Evolutionary conservation across 129 eudicot species (phyloP).

Genomic region (Mikania micrantha): DNA sequence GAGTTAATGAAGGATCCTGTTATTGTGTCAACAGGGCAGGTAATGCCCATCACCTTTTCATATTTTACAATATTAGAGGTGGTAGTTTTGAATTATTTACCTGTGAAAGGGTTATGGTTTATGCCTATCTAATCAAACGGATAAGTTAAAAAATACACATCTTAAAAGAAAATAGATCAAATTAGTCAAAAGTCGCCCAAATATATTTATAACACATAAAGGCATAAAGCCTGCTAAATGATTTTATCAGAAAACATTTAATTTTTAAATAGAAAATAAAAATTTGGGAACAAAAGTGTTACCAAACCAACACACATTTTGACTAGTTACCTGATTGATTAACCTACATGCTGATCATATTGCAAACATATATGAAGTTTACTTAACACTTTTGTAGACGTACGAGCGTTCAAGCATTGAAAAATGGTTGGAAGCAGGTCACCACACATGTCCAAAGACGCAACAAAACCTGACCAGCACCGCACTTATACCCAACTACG

Average conservation of each 20-base stretch:
- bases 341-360: slow-evolving; percentile 2
- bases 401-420: slow-evolving; percentile 86
- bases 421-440: slow-evolving; percentile 95
- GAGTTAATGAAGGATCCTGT: slow-evolving; percentile 98
- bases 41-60: slow-evolving; percentile 11
- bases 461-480: slow-evolving; percentile 64
- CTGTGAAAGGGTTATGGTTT: neutral
- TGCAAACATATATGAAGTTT: slow-evolving; percentile 8
- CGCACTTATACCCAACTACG: slow-evolving; percentile 83
- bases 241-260: neutral
- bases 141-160: neutral
- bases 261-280: neutral
- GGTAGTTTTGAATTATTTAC: neutral
- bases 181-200: neutral
- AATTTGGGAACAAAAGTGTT: neutral
- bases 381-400: slow-evolving; percentile 35
- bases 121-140: neutral
- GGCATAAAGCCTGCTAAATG: neutral
- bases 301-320: neutral
- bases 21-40: slow-evolving; percentile 98
- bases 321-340: neutral
- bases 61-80: neutral
- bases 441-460: slow-evolving; percentile 84
- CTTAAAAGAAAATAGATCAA: neutral
- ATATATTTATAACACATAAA: neutral